These are phyloP conservation scores for Tolypocladium ovalisporum DNA, from an alignment of 2,329 filamentous ascomycete species.

Conservation along the genomic window DNA sequence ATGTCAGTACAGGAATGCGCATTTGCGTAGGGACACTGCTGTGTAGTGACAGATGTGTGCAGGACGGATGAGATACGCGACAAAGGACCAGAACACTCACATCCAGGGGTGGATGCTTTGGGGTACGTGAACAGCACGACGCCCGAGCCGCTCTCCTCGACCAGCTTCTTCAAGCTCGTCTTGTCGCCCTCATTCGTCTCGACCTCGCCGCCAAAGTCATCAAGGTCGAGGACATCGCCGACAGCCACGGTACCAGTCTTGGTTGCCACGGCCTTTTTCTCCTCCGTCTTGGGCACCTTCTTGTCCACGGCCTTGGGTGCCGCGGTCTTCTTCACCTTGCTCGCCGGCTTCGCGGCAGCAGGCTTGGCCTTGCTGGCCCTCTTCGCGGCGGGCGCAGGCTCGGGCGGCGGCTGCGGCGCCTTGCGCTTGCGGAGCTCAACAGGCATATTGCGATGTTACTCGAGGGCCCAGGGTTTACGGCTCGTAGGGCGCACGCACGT, in stretches of 20 bases:
- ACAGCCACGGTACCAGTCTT: slow-evolving; percentile 32
- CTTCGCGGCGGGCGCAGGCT: slow-evolving; percentile 30
- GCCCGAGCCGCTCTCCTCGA: slow-evolving; percentile 73
- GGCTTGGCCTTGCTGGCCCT: slow-evolving; percentile 26
- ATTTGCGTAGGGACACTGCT: background rate
- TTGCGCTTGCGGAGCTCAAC: slow-evolving; percentile 52
- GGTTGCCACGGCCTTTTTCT: slow-evolving; percentile 18
- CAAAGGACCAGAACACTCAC: slow-evolving; percentile 43
- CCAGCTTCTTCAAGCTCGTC: slow-evolving; percentile 68
- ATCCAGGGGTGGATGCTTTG: slow-evolving; percentile 86
- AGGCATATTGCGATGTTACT: slow-evolving; percentile 38
- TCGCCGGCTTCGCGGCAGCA: slow-evolving; percentile 27
- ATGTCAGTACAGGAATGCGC: background rate
- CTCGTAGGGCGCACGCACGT: background rate
- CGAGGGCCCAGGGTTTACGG: background rate
- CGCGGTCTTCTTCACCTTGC: slow-evolving; percentile 18
- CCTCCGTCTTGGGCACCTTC: slow-evolving; percentile 12
- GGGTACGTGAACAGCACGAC: slow-evolving; percentile 94
- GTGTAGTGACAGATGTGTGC: background rate
- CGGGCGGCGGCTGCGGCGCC: slow-evolving; percentile 35
- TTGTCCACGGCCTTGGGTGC: slow-evolving; percentile 13
- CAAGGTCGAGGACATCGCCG: slow-evolving; percentile 45
- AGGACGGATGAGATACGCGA: slow-evolving; percentile 1
- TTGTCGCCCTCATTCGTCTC: slow-evolving; percentile 76
- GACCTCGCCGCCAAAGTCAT: slow-evolving; percentile 58